phyloP scores from a whole-genome alignment of 768 basidiomycete genomes.

The Hortiboletus flavorubellus region DNA sequence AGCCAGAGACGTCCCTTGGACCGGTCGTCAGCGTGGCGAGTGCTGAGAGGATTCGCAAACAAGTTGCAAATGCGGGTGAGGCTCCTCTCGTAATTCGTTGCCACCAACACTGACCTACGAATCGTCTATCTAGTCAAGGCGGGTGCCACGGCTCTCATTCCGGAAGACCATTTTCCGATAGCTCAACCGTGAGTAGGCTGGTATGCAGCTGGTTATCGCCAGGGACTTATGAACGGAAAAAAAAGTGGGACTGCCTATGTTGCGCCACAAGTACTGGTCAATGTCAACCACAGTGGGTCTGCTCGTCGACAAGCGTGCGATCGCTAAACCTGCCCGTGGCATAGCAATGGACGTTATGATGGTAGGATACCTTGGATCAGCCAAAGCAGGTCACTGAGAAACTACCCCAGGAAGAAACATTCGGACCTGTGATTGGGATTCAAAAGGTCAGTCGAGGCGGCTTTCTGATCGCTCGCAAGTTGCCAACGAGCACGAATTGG shows the following conservation, averaged over 20 bases:
- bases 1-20: constrained; percentile 73
- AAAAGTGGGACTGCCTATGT: constrained; percentile 79
- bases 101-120: neutral
- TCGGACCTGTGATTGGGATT: constrained; percentile 92
- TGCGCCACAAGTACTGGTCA: constrained; percentile 84
- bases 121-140: constrained; percentile 48
- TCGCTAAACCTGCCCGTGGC: constrained; percentile 1
- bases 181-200: constrained; percentile 58
- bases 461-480: neutral
- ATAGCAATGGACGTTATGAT: constrained; percentile 92
- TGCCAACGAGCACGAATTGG: neutral
- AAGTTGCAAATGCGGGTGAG: constrained; percentile 80
- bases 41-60: constrained; percentile 81
- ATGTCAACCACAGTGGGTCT: constrained; percentile 82
- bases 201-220: neutral
- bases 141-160: constrained; percentile 77
- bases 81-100: neutral
- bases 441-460: constrained; percentile 59
- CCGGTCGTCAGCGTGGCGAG: constrained; percentile 90
- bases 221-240: neutral
- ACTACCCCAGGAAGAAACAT: constrained; percentile 69
- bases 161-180: constrained; percentile 59
- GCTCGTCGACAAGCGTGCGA: neutral
- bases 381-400: neutral
- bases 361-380: constrained; percentile 37